phyloP scores from a whole-genome alignment of 2,329 filamentous ascomycete species.

The Boeremia lycopersici region DNA sequence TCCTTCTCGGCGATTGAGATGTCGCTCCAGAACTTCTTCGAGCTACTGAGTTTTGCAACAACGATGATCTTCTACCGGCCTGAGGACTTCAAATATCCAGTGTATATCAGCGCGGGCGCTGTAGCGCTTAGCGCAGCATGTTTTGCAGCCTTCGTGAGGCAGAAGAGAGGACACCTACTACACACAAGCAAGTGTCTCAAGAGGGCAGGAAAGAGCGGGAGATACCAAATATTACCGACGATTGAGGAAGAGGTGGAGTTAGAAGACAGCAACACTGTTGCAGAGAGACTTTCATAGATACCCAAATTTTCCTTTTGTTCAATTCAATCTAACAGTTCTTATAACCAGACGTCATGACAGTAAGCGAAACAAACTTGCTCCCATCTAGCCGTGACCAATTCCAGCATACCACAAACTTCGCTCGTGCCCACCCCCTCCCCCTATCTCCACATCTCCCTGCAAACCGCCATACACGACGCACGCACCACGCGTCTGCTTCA shows the following conservation, averaged over 20 bases:
- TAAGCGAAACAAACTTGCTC: neutral
- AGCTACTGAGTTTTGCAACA: slow-evolving; percentile 68
- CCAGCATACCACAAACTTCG: neutral
- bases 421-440: neutral
- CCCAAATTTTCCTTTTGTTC: neutral
- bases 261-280: neutral
- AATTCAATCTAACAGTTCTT: neutral
- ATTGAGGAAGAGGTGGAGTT: slow-evolving; percentile 30
- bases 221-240: slow-evolving; percentile 29
- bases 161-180: slow-evolving; percentile 61
- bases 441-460: neutral
- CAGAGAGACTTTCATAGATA: slow-evolving; percentile 2
- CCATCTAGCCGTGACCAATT: neutral
- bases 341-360: neutral
- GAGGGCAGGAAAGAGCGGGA: slow-evolving; percentile 18
- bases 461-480: neutral
- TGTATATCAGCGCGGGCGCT: slow-evolving; percentile 62
- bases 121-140: slow-evolving; percentile 56
- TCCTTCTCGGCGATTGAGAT: slow-evolving; percentile 72
- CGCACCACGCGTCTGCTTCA: neutral
- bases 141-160: slow-evolving; percentile 64
- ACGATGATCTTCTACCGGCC: slow-evolving; percentile 70
- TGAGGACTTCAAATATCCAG: slow-evolving; percentile 68
- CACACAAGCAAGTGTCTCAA: slow-evolving; percentile 30
- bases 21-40: slow-evolving; percentile 71